Base-by-base conservation (phyloP, 305 asterid genomes). In the Fraxinus sp. region DNA sequence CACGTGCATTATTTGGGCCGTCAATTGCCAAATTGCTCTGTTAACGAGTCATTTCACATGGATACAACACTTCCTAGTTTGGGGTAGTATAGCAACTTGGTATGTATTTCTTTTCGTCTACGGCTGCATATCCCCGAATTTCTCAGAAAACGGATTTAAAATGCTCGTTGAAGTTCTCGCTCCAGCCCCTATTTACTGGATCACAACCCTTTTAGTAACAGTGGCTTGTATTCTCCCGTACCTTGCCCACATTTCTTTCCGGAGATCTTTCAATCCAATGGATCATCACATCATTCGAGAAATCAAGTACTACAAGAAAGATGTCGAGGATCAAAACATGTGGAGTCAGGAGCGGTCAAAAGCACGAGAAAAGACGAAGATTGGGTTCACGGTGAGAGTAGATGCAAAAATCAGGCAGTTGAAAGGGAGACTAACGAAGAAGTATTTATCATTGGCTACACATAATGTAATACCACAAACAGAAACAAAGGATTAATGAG, bases 221-320 rank as follows among this genome's bases (percentile, higher is more conserved):
- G 81, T 93, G 7, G 86, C 83, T 13, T 93, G 95, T 55, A 92
- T 86, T 44, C 89, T 95, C 59, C 99, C 99, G 9, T 95, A 94
- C 85, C 90, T 95, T 4, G 90, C 88, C 0, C 94, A 93, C 87
- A 87, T 87, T 37, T 82, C 92, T 1, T 89, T 88, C 88, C 98
- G 90, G 70, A 81, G 97, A 68, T 79, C 89, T 3, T 90, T 91
- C 86, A 88, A 86, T 80, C 99, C 98, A 0, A 83, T 87, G 90
- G 99, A 95, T 78, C 97, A 94, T 81, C 97, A 95, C 74, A 81
- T 95, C 71, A 92, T 95, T 82, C 98, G 91, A 75, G 99, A 95
- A 91, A 95, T 95, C 84, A 92, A 89, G 82, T 89, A 91, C 84
- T 91, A 88, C 76, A 91, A 59, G 87, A 90, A 90, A 46, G 94